Evolutionary conservation across 139 green algal genomes (phyloP).

Genomic region (Chlamydomonas sp.): DNA sequence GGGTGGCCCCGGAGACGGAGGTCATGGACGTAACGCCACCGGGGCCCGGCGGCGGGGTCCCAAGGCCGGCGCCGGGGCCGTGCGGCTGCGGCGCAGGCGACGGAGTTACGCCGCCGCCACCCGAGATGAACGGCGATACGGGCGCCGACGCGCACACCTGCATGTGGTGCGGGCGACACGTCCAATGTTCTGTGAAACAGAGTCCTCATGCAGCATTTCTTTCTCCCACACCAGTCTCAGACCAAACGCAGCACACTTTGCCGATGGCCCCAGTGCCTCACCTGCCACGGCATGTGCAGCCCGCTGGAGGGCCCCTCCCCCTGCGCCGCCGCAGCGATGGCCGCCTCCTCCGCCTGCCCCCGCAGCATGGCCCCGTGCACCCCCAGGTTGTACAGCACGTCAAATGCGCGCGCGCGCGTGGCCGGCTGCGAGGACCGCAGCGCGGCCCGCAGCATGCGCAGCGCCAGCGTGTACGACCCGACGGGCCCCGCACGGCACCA

Average conservation of each 20-base stretch:
- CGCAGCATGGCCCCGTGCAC: slow-evolving; percentile 62
- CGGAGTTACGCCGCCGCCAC: not conserved
- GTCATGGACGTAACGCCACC: not conserved
- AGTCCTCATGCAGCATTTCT: too few species aligned
- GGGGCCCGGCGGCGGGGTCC: not conserved
- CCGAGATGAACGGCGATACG: slow-evolving; percentile 21
- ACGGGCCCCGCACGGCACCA: slow-evolving; percentile 59
- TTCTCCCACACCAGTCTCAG: too few species aligned
- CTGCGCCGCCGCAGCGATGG: slow-evolving; percentile 1
- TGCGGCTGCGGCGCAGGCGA: not conserved
- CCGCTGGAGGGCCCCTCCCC: not conserved
- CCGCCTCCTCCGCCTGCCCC: slow-evolving; percentile 13
- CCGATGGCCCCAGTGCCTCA: not conserved
- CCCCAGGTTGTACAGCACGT: slow-evolving; percentile 80
- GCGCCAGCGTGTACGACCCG: slow-evolving; percentile 64
- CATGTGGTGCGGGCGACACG: not conserved
- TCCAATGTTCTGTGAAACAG: not conserved
- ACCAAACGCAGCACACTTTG: too few species aligned
- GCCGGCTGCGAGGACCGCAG: slow-evolving; percentile 26
- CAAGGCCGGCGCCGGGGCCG: not conserved
- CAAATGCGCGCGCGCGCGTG: slow-evolving; percentile 67
- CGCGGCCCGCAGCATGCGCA: slow-evolving; percentile 74
- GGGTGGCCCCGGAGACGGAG: not conserved
- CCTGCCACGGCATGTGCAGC: slow-evolving; percentile 28
- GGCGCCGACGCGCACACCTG: slow-evolving; percentile 25